These are phyloP conservation scores for Ceratocystis lukuohia DNA, from an alignment of 2,329 filamentous ascomycete genomes.

Conservation along the genomic window DNA sequence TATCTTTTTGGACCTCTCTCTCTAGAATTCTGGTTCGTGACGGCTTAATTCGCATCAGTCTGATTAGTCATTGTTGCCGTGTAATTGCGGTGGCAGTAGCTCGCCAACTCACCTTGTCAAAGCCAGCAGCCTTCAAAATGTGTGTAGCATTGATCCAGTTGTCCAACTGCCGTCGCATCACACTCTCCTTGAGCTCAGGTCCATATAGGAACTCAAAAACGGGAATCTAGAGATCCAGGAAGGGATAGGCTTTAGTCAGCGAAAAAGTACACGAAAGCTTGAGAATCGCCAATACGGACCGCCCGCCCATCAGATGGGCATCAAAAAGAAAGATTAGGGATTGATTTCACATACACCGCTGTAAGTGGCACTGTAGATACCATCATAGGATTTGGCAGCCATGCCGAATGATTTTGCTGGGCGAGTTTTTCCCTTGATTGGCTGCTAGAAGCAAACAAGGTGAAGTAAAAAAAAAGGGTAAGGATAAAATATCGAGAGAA, in stretches of 20 bases:
- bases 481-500: background rate
- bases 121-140: slow-evolving; percentile 90
- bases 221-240: slow-evolving; percentile 51
- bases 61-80: background rate
- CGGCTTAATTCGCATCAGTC: slow-evolving; percentile 32
- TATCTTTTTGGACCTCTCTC: slow-evolving; percentile 89
- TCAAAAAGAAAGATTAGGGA: slow-evolving; percentile 4
- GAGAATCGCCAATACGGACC: slow-evolving; percentile 1
- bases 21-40: slow-evolving; percentile 89
- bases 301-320: background rate
- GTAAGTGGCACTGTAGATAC: slow-evolving; percentile 56
- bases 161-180: slow-evolving; percentile 86
- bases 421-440: background rate
- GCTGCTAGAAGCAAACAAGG: background rate
- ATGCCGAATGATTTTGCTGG: background rate
- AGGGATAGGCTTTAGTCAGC: background rate
- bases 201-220: slow-evolving; percentile 89
- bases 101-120: slow-evolving; percentile 55
- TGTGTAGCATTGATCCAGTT: slow-evolving; percentile 99
- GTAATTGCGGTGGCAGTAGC: too few species aligned
- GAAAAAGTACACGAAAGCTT: background rate
- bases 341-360: slow-evolving; percentile 43
- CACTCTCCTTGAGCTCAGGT: slow-evolving; percentile 64
- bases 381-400: slow-evolving; percentile 7
- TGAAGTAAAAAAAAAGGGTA: background rate